Evolutionary conservation across 257 asterid genomes (phyloP).

Genomic region (Petrea volubilis): DNA sequence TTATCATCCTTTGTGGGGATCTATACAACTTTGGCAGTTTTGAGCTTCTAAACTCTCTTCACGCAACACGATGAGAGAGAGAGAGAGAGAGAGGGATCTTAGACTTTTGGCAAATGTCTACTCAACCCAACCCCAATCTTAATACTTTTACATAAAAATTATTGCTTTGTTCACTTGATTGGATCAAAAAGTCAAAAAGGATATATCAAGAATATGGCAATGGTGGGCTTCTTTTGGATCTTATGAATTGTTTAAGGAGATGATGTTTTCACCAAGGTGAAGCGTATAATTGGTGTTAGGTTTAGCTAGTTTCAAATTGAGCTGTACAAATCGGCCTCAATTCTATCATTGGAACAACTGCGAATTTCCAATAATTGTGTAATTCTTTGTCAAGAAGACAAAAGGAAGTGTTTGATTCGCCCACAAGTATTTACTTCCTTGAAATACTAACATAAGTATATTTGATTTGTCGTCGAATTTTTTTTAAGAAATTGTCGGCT

Average conservation of each 20-base stretch:
- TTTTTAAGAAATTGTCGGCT: too few species aligned
- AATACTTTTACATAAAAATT: not conserved
- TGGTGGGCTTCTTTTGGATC: constrained; percentile 30
- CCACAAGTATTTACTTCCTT: too few species aligned
- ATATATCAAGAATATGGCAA: not conserved
- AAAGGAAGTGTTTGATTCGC: too few species aligned
- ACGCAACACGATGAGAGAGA: constrained; percentile 24
- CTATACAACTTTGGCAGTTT: constrained; percentile 21
- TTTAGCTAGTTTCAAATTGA: constrained; percentile 10
- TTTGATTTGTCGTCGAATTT: too few species aligned
- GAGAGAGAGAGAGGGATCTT: not conserved
- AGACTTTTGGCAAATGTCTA: constrained; percentile 17
- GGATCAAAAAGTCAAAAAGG: constrained; percentile 37
- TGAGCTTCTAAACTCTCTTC: constrained; percentile 23
- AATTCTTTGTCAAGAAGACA: not conserved
- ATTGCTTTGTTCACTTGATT: constrained; percentile 24
- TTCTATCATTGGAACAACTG: not conserved
- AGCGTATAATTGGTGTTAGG: constrained; percentile 10
- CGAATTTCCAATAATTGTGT: not conserved
- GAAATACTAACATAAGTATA: too few species aligned
- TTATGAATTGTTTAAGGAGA: not conserved
- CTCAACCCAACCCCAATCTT: constrained; percentile 1
- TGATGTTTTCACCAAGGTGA: not conserved
- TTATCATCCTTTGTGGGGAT: constrained; percentile 12
- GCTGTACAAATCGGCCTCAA: not conserved